A percentile compares a stretch with the other conserved stretches of the same genome.
Conservation (phyloP, 108 stramenopile genomes). For the Nitzschia inconspicua region DNA sequence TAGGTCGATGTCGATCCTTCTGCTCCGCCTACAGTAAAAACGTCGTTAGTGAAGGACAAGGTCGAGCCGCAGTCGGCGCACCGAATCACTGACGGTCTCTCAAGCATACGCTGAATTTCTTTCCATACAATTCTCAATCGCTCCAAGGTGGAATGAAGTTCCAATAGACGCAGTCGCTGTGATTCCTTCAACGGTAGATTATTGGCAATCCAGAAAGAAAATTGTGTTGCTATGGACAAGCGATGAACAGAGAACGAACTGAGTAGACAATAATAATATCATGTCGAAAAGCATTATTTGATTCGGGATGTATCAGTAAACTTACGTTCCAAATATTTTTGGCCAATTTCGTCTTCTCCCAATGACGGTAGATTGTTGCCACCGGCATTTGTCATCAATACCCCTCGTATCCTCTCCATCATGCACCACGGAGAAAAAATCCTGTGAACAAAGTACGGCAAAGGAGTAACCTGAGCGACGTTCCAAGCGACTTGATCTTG, state of each 20-base stretch:
- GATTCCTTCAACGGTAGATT: constrained; percentile 62
- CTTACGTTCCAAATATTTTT: constrained; percentile 6
- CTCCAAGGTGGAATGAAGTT: constrained; percentile 41
- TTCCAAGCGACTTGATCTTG: constrained; percentile 21
- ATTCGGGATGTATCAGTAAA: neutral
- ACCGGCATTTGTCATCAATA: constrained; percentile 36
- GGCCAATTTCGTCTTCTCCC: constrained; percentile 3
- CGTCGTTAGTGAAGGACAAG: constrained; percentile 31
- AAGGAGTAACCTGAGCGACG: constrained; percentile 20
- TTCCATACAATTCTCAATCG: constrained; percentile 38
- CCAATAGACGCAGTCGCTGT: constrained; percentile 56
- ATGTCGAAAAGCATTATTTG: constrained; percentile 6
- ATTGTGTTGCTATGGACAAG: constrained; percentile 13
- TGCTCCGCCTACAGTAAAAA: constrained; percentile 71
- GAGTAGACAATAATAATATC: constrained; percentile 6
- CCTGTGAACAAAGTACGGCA: constrained; percentile 39
- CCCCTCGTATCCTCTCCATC: constrained; percentile 32
- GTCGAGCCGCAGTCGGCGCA: constrained; percentile 52
- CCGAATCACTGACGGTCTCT: constrained; percentile 29
- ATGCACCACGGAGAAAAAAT: constrained; percentile 63
- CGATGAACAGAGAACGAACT: neutral
- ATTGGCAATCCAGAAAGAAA: constrained; percentile 77
- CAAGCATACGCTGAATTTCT: constrained; percentile 31
- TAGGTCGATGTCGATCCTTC: constrained; percentile 77
- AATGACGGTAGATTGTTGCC: constrained; percentile 37